Conservation (phyloP, 345 rosid genomes). For the Cardamine resedifolia region DNA sequence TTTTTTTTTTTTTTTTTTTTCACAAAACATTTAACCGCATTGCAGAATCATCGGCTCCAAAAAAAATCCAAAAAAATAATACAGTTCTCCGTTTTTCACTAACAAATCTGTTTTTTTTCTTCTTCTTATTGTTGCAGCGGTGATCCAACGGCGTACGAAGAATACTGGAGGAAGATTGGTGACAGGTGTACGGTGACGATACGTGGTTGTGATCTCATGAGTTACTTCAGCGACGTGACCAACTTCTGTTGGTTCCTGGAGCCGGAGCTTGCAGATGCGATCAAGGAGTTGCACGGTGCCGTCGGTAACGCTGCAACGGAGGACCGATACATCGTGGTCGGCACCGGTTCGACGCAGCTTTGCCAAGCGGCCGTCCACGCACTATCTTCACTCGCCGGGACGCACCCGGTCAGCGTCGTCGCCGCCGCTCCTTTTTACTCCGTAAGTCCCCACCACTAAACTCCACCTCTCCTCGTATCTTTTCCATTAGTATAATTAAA, state of each 20-base stretch:
- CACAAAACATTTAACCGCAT: conserved; percentile 21
- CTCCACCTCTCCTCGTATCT: conserved; percentile 19
- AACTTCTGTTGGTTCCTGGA: conserved; percentile 78
- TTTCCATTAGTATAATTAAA: no score
- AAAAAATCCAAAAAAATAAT: background rate
- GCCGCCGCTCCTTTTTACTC: conserved; percentile 91
- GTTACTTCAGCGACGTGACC: conserved; percentile 64
- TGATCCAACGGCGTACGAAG: conserved; percentile 78
- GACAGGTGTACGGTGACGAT: conserved; percentile 67
- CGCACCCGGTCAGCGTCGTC: conserved; percentile 67
- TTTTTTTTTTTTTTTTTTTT: background rate
- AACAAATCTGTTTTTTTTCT: background rate
- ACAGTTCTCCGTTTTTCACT: conserved; percentile 9
- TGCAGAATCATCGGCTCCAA: conserved; percentile 21
- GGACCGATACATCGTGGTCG: conserved; percentile 60
- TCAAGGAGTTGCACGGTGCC: conserved; percentile 56
- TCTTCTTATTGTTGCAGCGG: conserved; percentile 50
- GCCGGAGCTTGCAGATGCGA: conserved; percentile 59
- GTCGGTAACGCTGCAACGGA: conserved; percentile 66
- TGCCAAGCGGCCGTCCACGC: conserved; percentile 76
- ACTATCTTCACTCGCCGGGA: conserved; percentile 45
- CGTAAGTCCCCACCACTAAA: conserved; percentile 46
- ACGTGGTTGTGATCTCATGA: conserved; percentile 67
- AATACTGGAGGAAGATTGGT: conserved; percentile 65
- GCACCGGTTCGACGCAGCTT: conserved; percentile 89